Percentiles rank a stretch among this genome's conserved stretches.
These are phyloP conservation scores for Uronychia setigera DNA, from an alignment of 73 alveolate genomes.

Conservation along the genomic window DNA sequence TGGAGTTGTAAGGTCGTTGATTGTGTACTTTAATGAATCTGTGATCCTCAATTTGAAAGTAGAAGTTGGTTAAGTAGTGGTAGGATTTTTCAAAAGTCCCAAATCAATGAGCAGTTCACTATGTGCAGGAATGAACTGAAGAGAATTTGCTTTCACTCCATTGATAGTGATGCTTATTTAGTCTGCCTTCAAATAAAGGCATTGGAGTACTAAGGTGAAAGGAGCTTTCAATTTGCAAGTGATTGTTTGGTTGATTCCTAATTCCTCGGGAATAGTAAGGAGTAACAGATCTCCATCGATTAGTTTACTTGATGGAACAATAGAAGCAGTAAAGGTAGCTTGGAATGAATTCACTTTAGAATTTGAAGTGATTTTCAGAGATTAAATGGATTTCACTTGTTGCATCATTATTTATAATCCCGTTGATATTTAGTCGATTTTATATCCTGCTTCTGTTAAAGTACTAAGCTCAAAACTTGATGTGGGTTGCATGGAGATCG, in stretches of 20 bases:
- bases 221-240: neutral
- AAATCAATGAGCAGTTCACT: neutral
- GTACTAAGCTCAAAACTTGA: slow-evolving; percentile 7
- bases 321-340: neutral
- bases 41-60: neutral
- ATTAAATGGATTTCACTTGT: neutral
- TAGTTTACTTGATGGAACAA: slow-evolving; percentile 14
- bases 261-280: slow-evolving; percentile 10
- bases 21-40: neutral
- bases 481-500: slow-evolving; percentile 23
- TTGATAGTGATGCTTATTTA: neutral
- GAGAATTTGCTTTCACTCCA: neutral
- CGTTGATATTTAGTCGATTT: slow-evolving; percentile 7
- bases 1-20: neutral
- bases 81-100: slow-evolving; percentile 5
- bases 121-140: neutral
- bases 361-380: neutral
- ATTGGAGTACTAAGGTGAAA: neutral
- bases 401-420: slow-evolving; percentile 4
- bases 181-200: neutral
- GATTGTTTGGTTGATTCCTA: neutral
- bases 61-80: slow-evolving; percentile 12
- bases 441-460: slow-evolving; percentile 2
- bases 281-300: neutral
- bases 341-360: neutral